A percentile compares a stretch with the other conserved stretches of the same genome.
Evolutionary conservation across 2,329 filamentous ascomycete species (phyloP).

Genomic region (Pseudovirgaria hyperparasitica): DNA sequence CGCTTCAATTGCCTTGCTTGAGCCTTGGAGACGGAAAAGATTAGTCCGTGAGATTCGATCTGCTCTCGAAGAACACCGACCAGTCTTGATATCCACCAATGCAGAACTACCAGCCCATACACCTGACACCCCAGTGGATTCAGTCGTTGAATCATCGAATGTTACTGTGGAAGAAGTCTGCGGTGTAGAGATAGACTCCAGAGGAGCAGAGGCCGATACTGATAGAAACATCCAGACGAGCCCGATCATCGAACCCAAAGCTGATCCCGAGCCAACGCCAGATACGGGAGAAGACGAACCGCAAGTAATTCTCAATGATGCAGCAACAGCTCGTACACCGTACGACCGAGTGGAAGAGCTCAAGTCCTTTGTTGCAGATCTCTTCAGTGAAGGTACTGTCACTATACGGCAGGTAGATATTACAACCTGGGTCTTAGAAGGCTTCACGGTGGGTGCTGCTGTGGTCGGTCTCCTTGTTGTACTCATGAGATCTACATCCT

Average conservation of each 20-base stretch:
- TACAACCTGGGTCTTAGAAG: slow-evolving; percentile 31
- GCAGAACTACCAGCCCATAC: slow-evolving; percentile 2
- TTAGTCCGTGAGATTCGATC: slow-evolving; percentile 61
- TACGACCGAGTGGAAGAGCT: too few species aligned
- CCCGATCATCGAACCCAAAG: slow-evolving; percentile 2
- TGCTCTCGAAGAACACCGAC: slow-evolving; percentile 18
- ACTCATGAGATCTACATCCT: slow-evolving; percentile 15
- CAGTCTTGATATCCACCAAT: slow-evolving; percentile 5
- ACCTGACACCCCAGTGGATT: slow-evolving; percentile 3
- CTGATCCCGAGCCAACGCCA: slow-evolving; percentile 6
- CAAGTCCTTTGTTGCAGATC: slow-evolving; percentile 11
- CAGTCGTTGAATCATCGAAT: slow-evolving; percentile 3
- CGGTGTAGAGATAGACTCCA: slow-evolving; percentile 4
- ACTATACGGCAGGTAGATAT: slow-evolving; percentile 33
- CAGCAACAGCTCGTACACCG: too few species aligned
- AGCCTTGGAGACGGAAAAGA: slow-evolving; percentile 76
- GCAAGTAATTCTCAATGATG: slow-evolving; percentile 11
- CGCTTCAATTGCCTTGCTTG: slow-evolving; percentile 74
- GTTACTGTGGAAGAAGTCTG: too few species aligned
- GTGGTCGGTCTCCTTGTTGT: slow-evolving; percentile 21
- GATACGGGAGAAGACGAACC: slow-evolving; percentile 8
- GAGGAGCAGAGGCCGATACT: slow-evolving; percentile 8
- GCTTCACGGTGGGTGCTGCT: slow-evolving; percentile 28
- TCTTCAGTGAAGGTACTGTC: slow-evolving; percentile 32
- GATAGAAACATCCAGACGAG: slow-evolving; percentile 6